A percentile compares a stretch with the other conserved stretches of the same genome.
These are phyloP conservation scores for Mortierella antarctica DNA, from an alignment of 192 early-diverging fungal species.

Conservation along the genomic window DNA sequence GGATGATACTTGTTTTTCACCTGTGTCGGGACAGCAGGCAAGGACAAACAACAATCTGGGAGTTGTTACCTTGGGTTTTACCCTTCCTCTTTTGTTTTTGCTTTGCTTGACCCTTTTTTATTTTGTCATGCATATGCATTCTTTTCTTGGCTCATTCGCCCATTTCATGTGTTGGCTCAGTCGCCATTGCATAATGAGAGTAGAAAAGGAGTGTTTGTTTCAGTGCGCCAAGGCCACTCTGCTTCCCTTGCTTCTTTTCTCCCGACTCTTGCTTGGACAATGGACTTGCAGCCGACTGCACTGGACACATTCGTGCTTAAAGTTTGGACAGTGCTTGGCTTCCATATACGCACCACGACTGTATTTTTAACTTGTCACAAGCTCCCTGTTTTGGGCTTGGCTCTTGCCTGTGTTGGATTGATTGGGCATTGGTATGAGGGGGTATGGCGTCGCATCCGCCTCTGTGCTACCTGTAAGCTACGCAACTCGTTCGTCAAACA, in stretches of 20 bases:
- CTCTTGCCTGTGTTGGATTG: not conserved
- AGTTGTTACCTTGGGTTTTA: not conserved
- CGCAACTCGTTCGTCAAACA: too few relatives aligned
- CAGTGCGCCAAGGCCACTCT: too few relatives aligned
- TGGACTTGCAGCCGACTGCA: too few relatives aligned
- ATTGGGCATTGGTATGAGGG: not conserved
- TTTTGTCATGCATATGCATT: not conserved
- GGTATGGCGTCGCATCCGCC: not conserved
- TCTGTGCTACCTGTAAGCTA: not conserved
- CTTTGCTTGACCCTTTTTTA: not conserved
- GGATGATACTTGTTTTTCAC: not conserved
- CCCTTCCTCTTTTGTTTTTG: not conserved
- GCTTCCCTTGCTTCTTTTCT: too few relatives aligned
- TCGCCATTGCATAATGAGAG: too few relatives aligned
- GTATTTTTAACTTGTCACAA: not conserved
- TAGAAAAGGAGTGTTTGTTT: too few relatives aligned
- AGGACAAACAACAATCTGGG: not conserved
- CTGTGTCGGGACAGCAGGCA: not conserved
- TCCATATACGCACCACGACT: not conserved
- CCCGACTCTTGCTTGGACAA: too few relatives aligned
- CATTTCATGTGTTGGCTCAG: too few relatives aligned
- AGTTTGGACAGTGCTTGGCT: not conserved
- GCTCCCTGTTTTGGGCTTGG: slow-evolving; percentile 4
- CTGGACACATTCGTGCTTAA: too few relatives aligned
- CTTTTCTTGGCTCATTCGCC: too few relatives aligned